Base-by-base conservation (phyloP, 352 stramenopile genomes). In the Phytophthora capsici region DNA sequence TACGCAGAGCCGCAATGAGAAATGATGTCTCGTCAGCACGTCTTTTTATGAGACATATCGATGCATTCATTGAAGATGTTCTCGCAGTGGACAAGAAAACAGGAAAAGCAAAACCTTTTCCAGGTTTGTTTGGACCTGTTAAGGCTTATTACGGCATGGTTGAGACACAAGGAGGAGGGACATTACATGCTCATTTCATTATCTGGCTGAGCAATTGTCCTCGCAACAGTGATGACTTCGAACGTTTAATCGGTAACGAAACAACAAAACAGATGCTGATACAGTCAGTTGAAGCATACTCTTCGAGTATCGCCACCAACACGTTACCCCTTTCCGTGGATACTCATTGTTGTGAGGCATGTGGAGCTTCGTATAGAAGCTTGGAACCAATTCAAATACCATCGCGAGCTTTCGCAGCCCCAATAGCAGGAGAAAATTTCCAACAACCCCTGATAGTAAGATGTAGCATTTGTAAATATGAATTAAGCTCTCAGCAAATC, bases 1-100 rank as follows among this genome's bases (percentile, higher is more conserved):
- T 49, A 1, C 36, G 50, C 5, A 58, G 28, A 37, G 50, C 50
- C n/a, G 17, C 8, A 1, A 46, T 57, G 49, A 14, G 20, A 17
- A 17, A 58, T 49, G 50, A 58, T 12, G 17, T 28, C 1, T 36
- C 37, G 10, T 49, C 37, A 12, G 50, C 50, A 41, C 50, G 50
- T 3, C 2, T 41, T 6, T 58, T 58, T 6, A 37, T 49, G 37
- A 2, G 23, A 20, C 30, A 58, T 17, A 38, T 58, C 13, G 36
- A 49, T 48, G 50, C 37, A 10, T 58, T 58, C 23, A 26, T 58
- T 28, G 50, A 58, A 32, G 36, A 58, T 28, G 50, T 49, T 19
- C 23, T 58, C 17, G 36, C 14, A 1, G 10, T 49, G 8, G 36
- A 49, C n/a, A n/a, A n/a, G n/a, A 28, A 28, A 28, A 28, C 25